Base-by-base conservation (phyloP, 163 green algal species). In the Trebouxiophyceae sp. region DNA sequence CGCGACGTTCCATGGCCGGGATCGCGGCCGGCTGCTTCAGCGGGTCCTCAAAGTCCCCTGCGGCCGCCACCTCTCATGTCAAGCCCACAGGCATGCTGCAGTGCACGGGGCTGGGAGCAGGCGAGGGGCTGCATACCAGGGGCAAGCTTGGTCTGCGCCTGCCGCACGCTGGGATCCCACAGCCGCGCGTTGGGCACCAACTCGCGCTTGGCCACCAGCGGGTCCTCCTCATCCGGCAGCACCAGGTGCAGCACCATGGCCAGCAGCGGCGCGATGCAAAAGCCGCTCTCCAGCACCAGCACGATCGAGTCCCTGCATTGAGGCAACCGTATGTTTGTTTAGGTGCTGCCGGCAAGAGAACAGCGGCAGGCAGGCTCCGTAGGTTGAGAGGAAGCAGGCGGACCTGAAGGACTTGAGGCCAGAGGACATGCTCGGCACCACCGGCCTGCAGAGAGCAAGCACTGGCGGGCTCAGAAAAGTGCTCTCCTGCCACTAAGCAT, bases 241-340 rank as follows among this genome's bases (percentile, higher is more conserved):
- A 69, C 6, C 19, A 74, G 61, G 68, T 74, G 61, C 30, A 74
- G 61, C 2, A 59, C n/a, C 0, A 74, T 57, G 26, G 68, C 59
- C 23, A 55, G 20, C 2, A 74, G 59, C 54, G 29, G 65, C 8
- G 61, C 68, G 29, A 71, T 68, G 12, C 24, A 39, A 28, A 77
- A 84, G 47, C 67, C 73, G 4, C 63, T 81, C 16, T 59, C 75
- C 45, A 89, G 58, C 5, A 86, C 69, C 45, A 86, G 65, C 61
- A 86, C 74, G 66, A 78, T 66, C 1, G 76, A 80, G 64, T 87
- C 72, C 32, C 78, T 72, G 58, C 57, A 65, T 50, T 50, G 39
- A 50, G 19, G 12, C 12, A 12, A n/a, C 12, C 39, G 39, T 16
- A 50, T 50, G 19, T 16, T n/a, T n/a, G 19, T 50, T 50, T n/a